Percentiles rank a stretch among this genome's conserved stretches.
Conservation (phyloP, 805 yeast species). For the Diddensiella transvaalensis region DNA sequence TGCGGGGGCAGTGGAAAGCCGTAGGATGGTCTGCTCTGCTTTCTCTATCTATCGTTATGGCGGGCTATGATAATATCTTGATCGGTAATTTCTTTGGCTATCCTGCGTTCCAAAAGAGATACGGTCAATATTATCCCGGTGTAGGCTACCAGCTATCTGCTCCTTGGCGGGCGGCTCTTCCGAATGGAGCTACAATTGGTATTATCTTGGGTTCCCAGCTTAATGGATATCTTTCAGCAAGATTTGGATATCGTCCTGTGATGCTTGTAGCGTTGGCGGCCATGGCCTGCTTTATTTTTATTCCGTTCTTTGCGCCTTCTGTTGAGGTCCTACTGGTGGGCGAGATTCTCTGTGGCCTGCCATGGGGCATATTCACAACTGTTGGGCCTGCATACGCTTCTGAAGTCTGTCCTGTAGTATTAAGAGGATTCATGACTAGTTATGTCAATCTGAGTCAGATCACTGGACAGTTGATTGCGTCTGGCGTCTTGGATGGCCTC, state of each 20-base stretch:
- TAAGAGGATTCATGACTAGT: slow-evolving; percentile 48
- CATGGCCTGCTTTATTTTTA: slow-evolving; percentile 40
- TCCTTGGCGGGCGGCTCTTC: slow-evolving; percentile 24
- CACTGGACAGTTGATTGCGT: slow-evolving; percentile 52
- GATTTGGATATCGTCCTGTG: slow-evolving; percentile 44
- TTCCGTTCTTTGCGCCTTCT: slow-evolving; percentile 44
- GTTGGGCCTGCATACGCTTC: slow-evolving; percentile 50
- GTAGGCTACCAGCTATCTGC: slow-evolving; percentile 17
- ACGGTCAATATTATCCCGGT: slow-evolving; percentile 34
- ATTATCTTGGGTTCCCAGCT: slow-evolving; percentile 44
- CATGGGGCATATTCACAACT: slow-evolving; percentile 53
- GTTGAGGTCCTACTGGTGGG: slow-evolving; percentile 37
- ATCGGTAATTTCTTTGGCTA: slow-evolving; percentile 42
- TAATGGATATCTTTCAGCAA: slow-evolving; percentile 44
- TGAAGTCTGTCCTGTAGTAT: slow-evolving; percentile 51
- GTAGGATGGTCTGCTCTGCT: slow-evolving; percentile 44
- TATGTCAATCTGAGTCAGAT: slow-evolving; percentile 52
- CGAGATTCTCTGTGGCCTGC: slow-evolving; percentile 37
- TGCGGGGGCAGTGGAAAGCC: slow-evolving; percentile 27
- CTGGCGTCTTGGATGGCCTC: slow-evolving; percentile 47
- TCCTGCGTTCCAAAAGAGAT: slow-evolving; percentile 41
- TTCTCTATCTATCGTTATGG: slow-evolving; percentile 46
- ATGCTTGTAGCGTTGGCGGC: slow-evolving; percentile 36
- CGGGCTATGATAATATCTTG: slow-evolving; percentile 45
- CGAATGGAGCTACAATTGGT: slow-evolving; percentile 33